Base-by-base conservation (phyloP, 495 filamentous ascomycete genomes). In the Amphirosellinia nigrospora region DNA sequence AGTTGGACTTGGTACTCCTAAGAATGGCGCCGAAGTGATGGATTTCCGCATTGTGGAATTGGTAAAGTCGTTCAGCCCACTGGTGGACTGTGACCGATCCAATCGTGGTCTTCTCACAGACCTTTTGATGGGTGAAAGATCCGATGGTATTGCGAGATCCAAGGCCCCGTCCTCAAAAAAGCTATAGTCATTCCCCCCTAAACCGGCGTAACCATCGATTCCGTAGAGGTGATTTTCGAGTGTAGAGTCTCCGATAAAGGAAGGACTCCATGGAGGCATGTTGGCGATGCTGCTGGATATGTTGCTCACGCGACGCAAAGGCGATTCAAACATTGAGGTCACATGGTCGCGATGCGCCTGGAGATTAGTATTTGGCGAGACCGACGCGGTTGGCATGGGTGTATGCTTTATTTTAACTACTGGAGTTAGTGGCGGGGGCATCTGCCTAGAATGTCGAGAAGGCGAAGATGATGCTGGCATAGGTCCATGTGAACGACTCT, bases 311-410 rank as follows among this genome's bases (percentile, higher is more conserved):
- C 89, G 88, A 70, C 92, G 90, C 63, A 91, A 87, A 1, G 96
- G 95, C 4, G 96, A 97, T 39, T 94, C 93, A 34, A 98, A 88
- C 86, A 99, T 89, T 61, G 93, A 90, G 63, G 89, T 89, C 62
- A 99, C 93, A 52, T 88, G 91, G 70, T 94, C 90, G 28, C 96
- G 92, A 76, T 98, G 96, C 61, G 96, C 90, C 48, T 91, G 90
- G n/a, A 99, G 86, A 71, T 97, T 97, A 5, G 96, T 98, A 78
- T 94, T 96, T 0, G 96, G 96, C 11, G 95, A 98, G 16, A 94
- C 90, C 4, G 95, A 97, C 69, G 92, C 89, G 23, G 94, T 94
- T 32, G 93, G 91, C 75, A 91, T 92, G 1, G 88, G 84, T 13
- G 94, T 93, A 34, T 92, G 89, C 80, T 92, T 93, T 75, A 99